These are phyloP conservation scores for Golubevia sp. DNA, from an alignment of 1,284 basidiomycete species.

Conservation along the genomic window DNA sequence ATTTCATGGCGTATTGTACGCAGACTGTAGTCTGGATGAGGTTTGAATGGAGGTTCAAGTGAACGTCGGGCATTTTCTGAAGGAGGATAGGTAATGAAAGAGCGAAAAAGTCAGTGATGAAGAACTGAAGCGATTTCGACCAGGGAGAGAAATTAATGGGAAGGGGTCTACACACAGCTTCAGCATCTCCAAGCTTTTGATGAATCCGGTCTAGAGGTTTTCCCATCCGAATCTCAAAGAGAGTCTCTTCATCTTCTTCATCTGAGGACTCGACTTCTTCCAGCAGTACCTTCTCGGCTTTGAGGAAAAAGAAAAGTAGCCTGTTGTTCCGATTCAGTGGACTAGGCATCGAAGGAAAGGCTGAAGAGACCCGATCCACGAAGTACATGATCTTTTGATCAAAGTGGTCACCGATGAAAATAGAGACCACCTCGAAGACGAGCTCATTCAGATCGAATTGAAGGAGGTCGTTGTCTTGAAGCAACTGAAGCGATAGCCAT, in stretches of 20 bases:
- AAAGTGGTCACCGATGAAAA: slow-evolving; percentile 26
- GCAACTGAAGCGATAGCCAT: neutral
- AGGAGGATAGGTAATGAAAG: too few relatives aligned
- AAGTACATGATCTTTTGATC: slow-evolving; percentile 17
- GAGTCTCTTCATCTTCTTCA: too few relatives aligned
- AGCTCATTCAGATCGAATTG: slow-evolving; percentile 18
- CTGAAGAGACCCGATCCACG: neutral
- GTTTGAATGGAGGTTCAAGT: neutral
- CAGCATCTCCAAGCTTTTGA: neutral
- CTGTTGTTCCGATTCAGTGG: neutral
- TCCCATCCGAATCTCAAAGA: too few relatives aligned
- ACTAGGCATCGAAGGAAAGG: neutral
- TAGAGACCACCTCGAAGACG: slow-evolving; percentile 19
- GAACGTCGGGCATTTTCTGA: too few relatives aligned
- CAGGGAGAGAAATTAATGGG: neutral
- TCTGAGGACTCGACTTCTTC: neutral
- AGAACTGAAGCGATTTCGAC: neutral
- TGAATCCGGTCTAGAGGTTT: neutral
- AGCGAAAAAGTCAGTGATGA: neutral
- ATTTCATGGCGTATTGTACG: neutral
- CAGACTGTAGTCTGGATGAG: neutral
- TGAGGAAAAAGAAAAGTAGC: neutral
- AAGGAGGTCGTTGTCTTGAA: too few relatives aligned
- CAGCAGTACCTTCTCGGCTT: neutral
- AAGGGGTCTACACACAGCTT: neutral